phyloP scores from a whole-genome alignment of 257 asterid genomes.

The Leptodermis oblonga region DNA sequence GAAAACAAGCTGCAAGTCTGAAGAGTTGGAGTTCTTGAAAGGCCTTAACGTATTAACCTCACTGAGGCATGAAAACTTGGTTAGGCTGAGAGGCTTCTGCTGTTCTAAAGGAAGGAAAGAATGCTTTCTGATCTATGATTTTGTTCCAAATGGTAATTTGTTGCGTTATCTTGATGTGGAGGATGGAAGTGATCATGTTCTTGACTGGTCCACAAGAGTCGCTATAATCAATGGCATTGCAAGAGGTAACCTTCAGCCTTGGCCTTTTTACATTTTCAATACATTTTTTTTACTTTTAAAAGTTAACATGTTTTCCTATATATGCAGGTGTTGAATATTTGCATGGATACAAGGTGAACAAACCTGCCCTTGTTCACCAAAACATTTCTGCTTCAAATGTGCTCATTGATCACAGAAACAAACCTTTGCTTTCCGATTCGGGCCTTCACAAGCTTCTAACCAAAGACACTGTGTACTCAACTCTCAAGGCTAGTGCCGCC shows the following conservation, averaged over 20 bases:
- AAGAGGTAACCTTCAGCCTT: conserved; percentile 49
- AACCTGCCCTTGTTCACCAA: conserved; percentile 75
- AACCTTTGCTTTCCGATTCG: conserved; percentile 73
- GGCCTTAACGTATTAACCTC: conserved; percentile 58
- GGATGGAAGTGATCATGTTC: conserved; percentile 54
- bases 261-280: not conserved
- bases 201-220: conserved; percentile 78
- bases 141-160: conserved; percentile 62
- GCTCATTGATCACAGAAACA: conserved; percentile 50
- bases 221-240: conserved; percentile 67
- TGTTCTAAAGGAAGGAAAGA: conserved; percentile 80
- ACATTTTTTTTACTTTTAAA: not conserved
- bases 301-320: not conserved
- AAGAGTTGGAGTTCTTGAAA: conserved; percentile 80
- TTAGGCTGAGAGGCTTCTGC: conserved; percentile 79
- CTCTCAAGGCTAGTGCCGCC: conserved; percentile 87
- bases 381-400: conserved; percentile 78
- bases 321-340: conserved; percentile 66
- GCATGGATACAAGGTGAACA: conserved; percentile 55
- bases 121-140: conserved; percentile 81
- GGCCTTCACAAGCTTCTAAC: conserved; percentile 87
- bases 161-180: conserved; percentile 51
- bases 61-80: conserved; percentile 72
- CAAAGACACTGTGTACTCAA: conserved; percentile 67
- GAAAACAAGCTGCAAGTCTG: conserved; percentile 81